Conservation (phyloP, 1,284 basidiomycete genomes). For the Boletellus sp. region DNA sequence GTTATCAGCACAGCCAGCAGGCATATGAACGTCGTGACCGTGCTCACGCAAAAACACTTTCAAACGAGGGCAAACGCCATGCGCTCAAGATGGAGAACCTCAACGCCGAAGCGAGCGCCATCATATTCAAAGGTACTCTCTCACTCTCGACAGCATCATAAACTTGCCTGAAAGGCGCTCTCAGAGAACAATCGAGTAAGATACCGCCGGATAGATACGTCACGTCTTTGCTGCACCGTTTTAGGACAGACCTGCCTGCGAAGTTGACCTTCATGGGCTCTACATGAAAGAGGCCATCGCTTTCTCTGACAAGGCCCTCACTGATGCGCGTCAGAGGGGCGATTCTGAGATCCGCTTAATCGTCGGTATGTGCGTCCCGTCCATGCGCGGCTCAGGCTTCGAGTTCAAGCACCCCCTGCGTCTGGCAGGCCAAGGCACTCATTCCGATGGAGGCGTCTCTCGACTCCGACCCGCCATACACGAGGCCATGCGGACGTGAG, state of each 20-base stretch:
- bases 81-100: conserved; percentile 73
- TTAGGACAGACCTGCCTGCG: conserved; percentile 60
- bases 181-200: conserved; percentile 28
- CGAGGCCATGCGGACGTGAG: conserved; percentile 75
- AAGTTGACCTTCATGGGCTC: conserved; percentile 87
- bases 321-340: conserved; percentile 60
- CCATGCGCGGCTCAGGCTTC: neutral
- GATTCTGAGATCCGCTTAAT: conserved; percentile 76
- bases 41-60: conserved; percentile 80
- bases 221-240: conserved; percentile 1
- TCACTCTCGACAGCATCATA: neutral
- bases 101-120: conserved; percentile 80
- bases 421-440: conserved; percentile 71
- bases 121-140: conserved; percentile 68
- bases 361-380: conserved; percentile 58
- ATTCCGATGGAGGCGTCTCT: conserved; percentile 75
- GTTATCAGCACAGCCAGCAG: conserved; percentile 57
- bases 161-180: neutral
- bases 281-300: conserved; percentile 87
- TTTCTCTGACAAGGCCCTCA: conserved; percentile 64
- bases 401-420: conserved; percentile 2
- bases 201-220: neutral
- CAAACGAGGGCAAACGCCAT: conserved; percentile 78
- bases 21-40: conserved; percentile 73
- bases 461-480: conserved; percentile 92